A percentile compares a stretch with the other conserved stretches of the same genome.
Evolutionary conservation across 768 basidiomycete genomes (phyloP).

Genomic region (Termitomyces sp.): DNA sequence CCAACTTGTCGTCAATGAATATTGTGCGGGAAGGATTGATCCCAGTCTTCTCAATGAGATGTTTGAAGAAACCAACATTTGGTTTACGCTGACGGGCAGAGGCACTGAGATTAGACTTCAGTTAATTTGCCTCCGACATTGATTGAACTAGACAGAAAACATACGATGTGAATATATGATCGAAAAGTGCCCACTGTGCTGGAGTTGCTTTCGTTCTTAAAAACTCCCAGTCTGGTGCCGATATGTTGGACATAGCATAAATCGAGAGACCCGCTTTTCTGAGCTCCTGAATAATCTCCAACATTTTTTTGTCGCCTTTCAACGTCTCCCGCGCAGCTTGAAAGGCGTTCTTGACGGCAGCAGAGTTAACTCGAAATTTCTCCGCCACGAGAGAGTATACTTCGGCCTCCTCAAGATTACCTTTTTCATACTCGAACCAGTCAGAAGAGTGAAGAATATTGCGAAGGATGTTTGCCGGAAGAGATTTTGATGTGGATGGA

Average conservation of each 20-base stretch:
- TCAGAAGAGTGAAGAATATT: neutral
- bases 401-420: neutral
- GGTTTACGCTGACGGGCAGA: neutral
- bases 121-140: neutral
- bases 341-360: neutral
- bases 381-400: neutral
- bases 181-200: neutral
- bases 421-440: neutral
- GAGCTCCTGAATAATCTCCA: neutral
- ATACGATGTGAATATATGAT: neutral
- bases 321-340: neutral
- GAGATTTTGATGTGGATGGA: neutral
- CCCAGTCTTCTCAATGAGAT: neutral
- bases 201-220: neutral
- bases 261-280: neutral
- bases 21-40: neutral
- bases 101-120: neutral
- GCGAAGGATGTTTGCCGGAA: neutral
- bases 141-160: neutral
- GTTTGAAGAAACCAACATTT: neutral
- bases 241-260: too few species aligned
- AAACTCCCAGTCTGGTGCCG: neutral
- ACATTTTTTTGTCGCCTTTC: neutral
- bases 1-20: neutral
- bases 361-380: neutral